Evolutionary conservation across 225 moss, liverwort and hornwort genomes (phyloP), one percentile per base, ranked within the genome.

Genomic region (Polytrichum formosum): DNA sequence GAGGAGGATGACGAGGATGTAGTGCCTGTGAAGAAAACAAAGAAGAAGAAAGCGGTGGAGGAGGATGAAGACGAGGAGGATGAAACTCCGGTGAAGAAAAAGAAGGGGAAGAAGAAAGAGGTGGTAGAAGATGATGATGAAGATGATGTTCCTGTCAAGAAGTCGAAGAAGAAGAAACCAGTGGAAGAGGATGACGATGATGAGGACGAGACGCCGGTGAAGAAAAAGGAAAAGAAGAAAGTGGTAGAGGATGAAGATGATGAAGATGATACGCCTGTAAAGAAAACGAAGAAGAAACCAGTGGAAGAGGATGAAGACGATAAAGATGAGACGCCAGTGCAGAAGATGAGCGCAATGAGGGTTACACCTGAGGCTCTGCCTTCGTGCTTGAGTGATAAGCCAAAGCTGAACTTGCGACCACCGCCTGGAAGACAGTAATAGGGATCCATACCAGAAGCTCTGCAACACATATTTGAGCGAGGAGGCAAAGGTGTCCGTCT

Each of bases 141-240:
- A 20, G 66, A 6, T 7, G 16, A 67, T 21, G 46, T 16, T 6
- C 27, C 31, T 2, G 6, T 21, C 9, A 13, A n/a, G 33, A 67
- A 67, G 46, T 13, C 29, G 19, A 35, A 35, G 23, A 67, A 67
- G 66, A 35, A 35, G 21, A 46, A 67, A n/a, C 31, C 58, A 58
- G 58, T 58, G 58, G 33, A 66, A 31, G 56, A 56, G 27, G 18
- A 27, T 18, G 59, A 27, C 1, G 55, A 54, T 1, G 55, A 55
- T 56, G 70, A 70, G 18, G 59, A 60, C 1, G 70, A 60, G 1
- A 20, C 9, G 8, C 67, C 67, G 6, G 30, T 56, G 70, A 58
- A 56, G 19, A 26, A 8, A 59, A 70, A 70, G 70, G 59, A 70
- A 30, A 60, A 70, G 58, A 59, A 70, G 26, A 21, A 21, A 26